Evolutionary conservation across 192 early-diverging fungal species (phyloP), one percentile per base, ranked within the genome.

Genomic region (Phlyctochytrium planicorne): DNA sequence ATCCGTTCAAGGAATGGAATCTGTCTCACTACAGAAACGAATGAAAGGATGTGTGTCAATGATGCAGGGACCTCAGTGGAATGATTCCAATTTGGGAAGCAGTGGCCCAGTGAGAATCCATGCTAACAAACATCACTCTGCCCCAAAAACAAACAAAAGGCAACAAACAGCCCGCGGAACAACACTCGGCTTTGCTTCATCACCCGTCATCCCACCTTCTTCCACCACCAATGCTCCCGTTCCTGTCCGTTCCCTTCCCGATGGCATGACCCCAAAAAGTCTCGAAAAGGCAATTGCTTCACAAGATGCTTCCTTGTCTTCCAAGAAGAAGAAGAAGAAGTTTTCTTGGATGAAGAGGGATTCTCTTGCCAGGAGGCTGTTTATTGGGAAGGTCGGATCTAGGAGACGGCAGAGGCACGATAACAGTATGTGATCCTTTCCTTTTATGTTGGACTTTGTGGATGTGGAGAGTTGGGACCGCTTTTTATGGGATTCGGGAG

Each of bases 381-480:
- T n/a, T 12, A 32, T 47, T 25, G 73, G 73, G 6, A 66, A 60
- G 30, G 33, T 24, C 23, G 73, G 73, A 30, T 66, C 73, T 1
- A 34, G 73, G 0, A 62, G 73, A 24, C 67, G 73, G n/a, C 62
- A 65, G n/a, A 62, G 73, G 12, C 59, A 61, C 64, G 73, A 75
- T 35, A 69, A 75, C 33, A 63, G 60, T 67, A 36, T 30, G 63
- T 59, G 40, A 14, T 47, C 40, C 20, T n/a, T n/a, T n/a, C n/a
- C n/a, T n/a, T 47, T 14, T 47, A 20, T 6, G 40, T 47, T 47
- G 40, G 40, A 47, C 40, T 20, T 6, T 47, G 40, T 47, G 40
- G 40, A 47, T 20, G 40, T n/a, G n/a, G n/a, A n/a, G n/a, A n/a
- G n/a, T n/a, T n/a, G n/a, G n/a, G n/a, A n/a, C n/a, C n/a, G n/a